Conservation (phyloP, 1,139 yeast species). For the Hyphopichia khmerensis region DNA sequence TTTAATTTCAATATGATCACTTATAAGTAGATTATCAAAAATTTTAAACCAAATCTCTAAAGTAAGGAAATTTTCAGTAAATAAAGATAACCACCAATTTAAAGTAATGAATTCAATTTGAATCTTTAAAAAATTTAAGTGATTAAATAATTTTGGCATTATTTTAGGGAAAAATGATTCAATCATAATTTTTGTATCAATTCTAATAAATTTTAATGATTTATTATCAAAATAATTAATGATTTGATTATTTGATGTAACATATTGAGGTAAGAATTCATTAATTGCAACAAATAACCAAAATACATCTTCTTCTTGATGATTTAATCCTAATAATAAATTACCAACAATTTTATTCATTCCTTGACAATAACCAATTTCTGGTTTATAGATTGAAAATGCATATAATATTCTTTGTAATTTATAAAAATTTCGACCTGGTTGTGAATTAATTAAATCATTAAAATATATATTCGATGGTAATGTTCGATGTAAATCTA, state of each 20-base stretch:
- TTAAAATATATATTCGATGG: constrained; percentile 55
- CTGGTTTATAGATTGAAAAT: constrained; percentile 48
- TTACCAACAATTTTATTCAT: constrained; percentile 63
- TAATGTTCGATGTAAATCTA: constrained; percentile 57
- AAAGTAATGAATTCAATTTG: constrained; percentile 54
- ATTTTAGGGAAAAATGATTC: constrained; percentile 19
- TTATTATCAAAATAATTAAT: constrained; percentile 33
- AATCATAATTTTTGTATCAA: constrained; percentile 34
- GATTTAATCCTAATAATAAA: constrained; percentile 35
- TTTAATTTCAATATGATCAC: constrained; percentile 5
- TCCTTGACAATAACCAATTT: constrained; percentile 61
- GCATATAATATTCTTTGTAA: constrained; percentile 52
- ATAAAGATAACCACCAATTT: constrained; percentile 60
- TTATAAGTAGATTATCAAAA: constrained; percentile 47
- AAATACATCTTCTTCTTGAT: constrained; percentile 53
- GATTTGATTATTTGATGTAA: not conserved
- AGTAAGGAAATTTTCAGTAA: constrained; percentile 52
- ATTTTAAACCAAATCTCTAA: constrained; percentile 52
- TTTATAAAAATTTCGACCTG: constrained; percentile 54
- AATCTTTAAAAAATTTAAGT: constrained; percentile 35
- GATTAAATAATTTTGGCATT: constrained; percentile 40
- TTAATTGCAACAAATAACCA: constrained; percentile 55
- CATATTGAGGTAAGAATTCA: constrained; percentile 49
- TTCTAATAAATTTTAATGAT: constrained; percentile 39
- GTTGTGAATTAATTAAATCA: constrained; percentile 35